Conservation (phyloP, 179 eudicot genomes). For the Dionaea muscipula region DNA sequence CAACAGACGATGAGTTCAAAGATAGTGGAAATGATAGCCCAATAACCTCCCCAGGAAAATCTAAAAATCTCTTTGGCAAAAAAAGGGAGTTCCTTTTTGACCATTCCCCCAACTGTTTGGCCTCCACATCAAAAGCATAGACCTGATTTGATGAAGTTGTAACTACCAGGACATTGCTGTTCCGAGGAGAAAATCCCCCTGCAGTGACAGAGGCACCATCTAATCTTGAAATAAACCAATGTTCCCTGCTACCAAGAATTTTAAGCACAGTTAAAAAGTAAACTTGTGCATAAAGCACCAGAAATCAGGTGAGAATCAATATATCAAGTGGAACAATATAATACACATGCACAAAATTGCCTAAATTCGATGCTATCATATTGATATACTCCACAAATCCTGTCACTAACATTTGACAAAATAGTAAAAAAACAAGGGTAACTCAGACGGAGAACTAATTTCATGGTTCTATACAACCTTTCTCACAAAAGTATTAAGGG, state of each 20-base stretch:
- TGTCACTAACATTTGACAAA: too few relatives aligned
- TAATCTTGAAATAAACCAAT: slow-evolving; percentile 90
- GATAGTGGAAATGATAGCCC: slow-evolving; percentile 88
- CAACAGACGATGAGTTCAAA: slow-evolving; percentile 43
- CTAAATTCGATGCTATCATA: too few relatives aligned
- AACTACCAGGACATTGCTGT: slow-evolving; percentile 62
- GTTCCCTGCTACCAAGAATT: too few relatives aligned
- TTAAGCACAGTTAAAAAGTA: too few relatives aligned
- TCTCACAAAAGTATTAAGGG: neutral
- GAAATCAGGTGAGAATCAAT: too few relatives aligned
- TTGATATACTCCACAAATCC: too few relatives aligned
- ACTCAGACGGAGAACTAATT: too few relatives aligned
- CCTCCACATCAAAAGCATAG: slow-evolving; percentile 88
- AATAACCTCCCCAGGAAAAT: slow-evolving; percentile 92
- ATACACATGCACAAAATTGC: too few relatives aligned
- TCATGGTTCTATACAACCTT: too few relatives aligned
- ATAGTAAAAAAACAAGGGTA: too few relatives aligned
- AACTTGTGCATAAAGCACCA: too few relatives aligned
- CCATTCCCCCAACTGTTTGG: slow-evolving; percentile 82
- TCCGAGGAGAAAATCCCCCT: slow-evolving; percentile 71
- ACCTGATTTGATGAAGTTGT: slow-evolving; percentile 88
- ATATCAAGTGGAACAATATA: too few relatives aligned
- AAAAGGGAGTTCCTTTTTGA: slow-evolving; percentile 48
- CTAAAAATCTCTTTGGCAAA: slow-evolving; percentile 64
- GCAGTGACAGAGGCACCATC: slow-evolving; percentile 93